Evolutionary conservation across 2,329 filamentous ascomycete species (phyloP).

Genomic region (Thielaviopsis ethacetica): DNA sequence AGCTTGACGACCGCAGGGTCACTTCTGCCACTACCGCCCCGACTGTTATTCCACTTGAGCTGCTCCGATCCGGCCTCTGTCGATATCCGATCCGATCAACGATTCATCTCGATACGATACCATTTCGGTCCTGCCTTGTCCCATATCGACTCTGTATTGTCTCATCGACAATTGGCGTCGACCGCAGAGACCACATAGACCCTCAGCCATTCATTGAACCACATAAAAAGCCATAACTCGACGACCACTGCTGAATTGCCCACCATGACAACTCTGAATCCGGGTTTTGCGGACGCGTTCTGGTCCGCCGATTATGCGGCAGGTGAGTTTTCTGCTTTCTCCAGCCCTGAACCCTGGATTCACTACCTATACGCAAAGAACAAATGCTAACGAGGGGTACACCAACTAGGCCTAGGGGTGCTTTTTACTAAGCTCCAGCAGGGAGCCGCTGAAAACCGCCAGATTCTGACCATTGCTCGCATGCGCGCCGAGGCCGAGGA

Average conservation of each 20-base stretch:
- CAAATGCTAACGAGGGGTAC: constrained; percentile 12
- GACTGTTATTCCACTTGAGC: no score
- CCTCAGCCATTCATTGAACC: neutral
- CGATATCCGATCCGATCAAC: neutral
- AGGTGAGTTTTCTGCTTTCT: constrained; percentile 34
- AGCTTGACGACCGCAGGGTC: neutral
- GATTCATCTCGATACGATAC: neutral
- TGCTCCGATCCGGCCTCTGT: no score
- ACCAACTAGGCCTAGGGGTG: constrained; percentile 58
- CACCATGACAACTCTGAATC: constrained; percentile 38
- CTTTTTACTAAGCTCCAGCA: constrained; percentile 95
- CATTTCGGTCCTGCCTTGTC: neutral
- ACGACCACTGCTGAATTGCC: neutral
- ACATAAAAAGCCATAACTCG: neutral
- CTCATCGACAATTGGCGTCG: neutral
- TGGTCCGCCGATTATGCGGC: constrained; percentile 97
- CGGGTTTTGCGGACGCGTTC: constrained; percentile 86
- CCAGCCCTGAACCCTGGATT: neutral
- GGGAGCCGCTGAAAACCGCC: constrained; percentile 86
- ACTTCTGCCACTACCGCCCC: no score
- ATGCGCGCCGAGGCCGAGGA: constrained; percentile 96
- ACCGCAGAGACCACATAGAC: neutral
- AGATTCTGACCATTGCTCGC: constrained; percentile 78
- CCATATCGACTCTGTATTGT: neutral
- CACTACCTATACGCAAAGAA: neutral